phyloP scores from a whole-genome alignment of 2,329 filamentous ascomycete species.

The Neofusicoccum ribis region DNA sequence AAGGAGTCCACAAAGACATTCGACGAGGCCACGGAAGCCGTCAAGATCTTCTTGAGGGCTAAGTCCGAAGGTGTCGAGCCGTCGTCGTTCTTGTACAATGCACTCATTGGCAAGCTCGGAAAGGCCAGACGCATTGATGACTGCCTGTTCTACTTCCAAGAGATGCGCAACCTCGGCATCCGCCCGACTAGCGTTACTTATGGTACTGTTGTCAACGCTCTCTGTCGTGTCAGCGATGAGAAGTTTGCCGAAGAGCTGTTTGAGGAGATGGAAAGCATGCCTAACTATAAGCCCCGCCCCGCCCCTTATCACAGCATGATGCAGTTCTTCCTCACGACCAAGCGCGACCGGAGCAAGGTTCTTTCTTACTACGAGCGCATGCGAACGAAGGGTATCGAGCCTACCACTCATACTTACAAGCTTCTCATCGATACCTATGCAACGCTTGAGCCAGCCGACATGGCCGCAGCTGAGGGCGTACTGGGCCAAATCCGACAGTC shows the following conservation, averaged over 20 bases:
- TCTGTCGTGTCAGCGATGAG: conserved; percentile 96
- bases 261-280: conserved; percentile 98
- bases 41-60: conserved; percentile 95
- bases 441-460: conserved; percentile 87
- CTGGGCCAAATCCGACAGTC: conserved; percentile 73
- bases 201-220: conserved; percentile 94
- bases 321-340: conserved; percentile 97
- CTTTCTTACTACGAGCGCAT: conserved; percentile 94
- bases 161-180: conserved; percentile 92
- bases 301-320: conserved; percentile 99
- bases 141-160: conserved; percentile 95
- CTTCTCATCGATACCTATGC: conserved; percentile 94
- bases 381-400: conserved; percentile 80
- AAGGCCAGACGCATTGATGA: conserved; percentile 98
- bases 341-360: conserved; percentile 93
- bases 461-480: conserved; percentile 81
- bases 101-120: conserved; percentile 94
- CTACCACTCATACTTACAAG: conserved; percentile 96
- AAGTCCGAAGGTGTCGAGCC: conserved; percentile 93
- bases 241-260: conserved; percentile 97
- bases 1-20: conserved; percentile 98
- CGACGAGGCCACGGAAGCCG: conserved; percentile 92
- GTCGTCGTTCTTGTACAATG: conserved; percentile 96
- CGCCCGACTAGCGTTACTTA: conserved; percentile 97
- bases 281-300: conserved; percentile 96